Conservation (phyloP, 768 basidiomycete genomes). For the Kwoniella sp. region DNA sequence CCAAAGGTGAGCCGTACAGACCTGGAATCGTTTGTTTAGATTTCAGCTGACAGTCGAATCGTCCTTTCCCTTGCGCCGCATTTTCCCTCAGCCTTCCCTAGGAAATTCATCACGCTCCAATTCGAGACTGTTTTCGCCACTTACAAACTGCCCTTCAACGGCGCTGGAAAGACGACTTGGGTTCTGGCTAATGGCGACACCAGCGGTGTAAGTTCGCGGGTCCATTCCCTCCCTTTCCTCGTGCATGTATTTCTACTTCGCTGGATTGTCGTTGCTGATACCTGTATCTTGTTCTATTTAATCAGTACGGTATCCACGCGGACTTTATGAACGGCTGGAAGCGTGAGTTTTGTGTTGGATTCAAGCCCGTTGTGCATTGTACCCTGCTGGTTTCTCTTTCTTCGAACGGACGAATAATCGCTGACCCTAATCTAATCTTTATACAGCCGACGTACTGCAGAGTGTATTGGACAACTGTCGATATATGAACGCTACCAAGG, state of each 20-base stretch:
- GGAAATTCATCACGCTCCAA: conserved; percentile 33
- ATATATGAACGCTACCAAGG: conserved; percentile 30
- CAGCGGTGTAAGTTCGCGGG: conserved; percentile 12
- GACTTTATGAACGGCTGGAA: conserved; percentile 38
- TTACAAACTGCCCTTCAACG: conserved; percentile 27
- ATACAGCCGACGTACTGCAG: conserved; percentile 20
- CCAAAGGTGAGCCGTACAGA: conserved; percentile 6
- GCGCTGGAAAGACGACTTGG: conserved; percentile 25
- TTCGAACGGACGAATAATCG: too few relatives aligned
- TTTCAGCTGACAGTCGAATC: neutral
- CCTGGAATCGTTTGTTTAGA: too few relatives aligned
- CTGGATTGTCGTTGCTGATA: neutral
- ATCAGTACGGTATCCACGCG: conserved; percentile 27
- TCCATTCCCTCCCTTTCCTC: too few relatives aligned
- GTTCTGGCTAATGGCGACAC: conserved; percentile 30
- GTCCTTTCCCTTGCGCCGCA: neutral
- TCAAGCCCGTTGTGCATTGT: too few relatives aligned
- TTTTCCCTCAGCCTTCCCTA: conserved; percentile 21
- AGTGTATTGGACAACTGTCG: conserved; percentile 31
- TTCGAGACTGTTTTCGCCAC: conserved; percentile 30
- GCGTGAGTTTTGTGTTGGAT: neutral
- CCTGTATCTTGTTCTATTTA: neutral
- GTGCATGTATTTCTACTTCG: neutral
- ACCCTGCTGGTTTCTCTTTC: too few relatives aligned
- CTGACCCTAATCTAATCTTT: too few relatives aligned